A percentile compares a stretch with the other conserved stretches of the same genome.
phyloP scores from a whole-genome alignment of 345 rosid genomes.

The Eucalyptus caleyi region DNA sequence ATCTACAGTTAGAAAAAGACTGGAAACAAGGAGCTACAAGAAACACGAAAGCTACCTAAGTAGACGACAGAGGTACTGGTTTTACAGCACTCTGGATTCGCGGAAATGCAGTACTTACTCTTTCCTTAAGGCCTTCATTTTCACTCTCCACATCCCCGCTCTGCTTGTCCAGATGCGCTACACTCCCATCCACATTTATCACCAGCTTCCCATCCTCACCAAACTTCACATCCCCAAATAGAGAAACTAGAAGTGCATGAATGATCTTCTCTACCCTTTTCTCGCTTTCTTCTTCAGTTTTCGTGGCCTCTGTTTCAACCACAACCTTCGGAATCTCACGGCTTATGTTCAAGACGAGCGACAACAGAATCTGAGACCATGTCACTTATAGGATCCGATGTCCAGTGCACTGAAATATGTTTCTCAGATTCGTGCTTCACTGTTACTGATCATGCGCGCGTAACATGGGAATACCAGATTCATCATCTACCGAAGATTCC shows the following conservation, averaged over 20 bases:
- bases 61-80: constrained; percentile 51
- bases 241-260: constrained; percentile 74
- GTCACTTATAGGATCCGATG: constrained; percentile 78
- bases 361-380: constrained; percentile 91
- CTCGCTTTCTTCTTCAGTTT: constrained; percentile 49
- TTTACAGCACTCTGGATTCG: constrained; percentile 72
- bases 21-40: neutral
- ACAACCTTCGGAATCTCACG: constrained; percentile 71
- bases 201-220: constrained; percentile 74
- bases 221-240: constrained; percentile 79
- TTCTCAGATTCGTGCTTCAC: constrained; percentile 82
- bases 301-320: constrained; percentile 39
- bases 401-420: constrained; percentile 82
- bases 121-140: constrained; percentile 78
- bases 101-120: constrained; percentile 48
- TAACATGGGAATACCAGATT: constrained; percentile 48
- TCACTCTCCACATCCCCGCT: constrained; percentile 87
- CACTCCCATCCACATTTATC: constrained; percentile 65
- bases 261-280: constrained; percentile 73
- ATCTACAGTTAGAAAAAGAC: neutral
- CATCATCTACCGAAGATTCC: constrained; percentile 68
- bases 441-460: constrained; percentile 57
- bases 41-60: neutral
- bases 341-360: constrained; percentile 68
- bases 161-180: constrained; percentile 68